Evolutionary conservation across 2,329 filamentous ascomycete genomes (phyloP), one percentile per base, ranked within the genome.

Genomic region (Coleophoma eucalyptorum): DNA sequence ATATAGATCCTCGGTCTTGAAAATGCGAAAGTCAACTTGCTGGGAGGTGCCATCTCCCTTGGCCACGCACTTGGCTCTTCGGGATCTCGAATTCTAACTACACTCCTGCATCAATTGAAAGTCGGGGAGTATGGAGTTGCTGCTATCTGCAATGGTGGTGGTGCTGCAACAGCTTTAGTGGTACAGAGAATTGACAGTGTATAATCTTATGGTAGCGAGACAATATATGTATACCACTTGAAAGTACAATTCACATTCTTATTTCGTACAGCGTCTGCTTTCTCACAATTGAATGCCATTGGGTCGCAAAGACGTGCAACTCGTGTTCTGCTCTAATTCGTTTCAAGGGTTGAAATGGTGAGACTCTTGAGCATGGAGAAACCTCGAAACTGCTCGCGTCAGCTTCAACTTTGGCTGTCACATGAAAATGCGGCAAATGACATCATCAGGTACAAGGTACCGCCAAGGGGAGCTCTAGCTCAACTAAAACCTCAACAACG

Each of bases 141-240:
- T 15, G 92, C 92, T 3, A 97, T 99, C 54, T 97, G 94, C 74
- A 99, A 99, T 64, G 94, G 94, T 43, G 94, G 94, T 40, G 94
- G 94, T 53, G 93, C 91, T 13, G 90, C 93, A 1, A 93, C 89
- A 10, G 94, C 92, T 0, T 79, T 97, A 65, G 90, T 97, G 45
- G 90, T 99, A 49, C 92, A 97, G 72, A 84, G 84, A 61, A 78
- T 93, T 59, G 86, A 87, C 57, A 59, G 56, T 55, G 60, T 63
- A 46, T 51, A 19, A 48, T 26, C 4, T 26, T 6, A 26, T 26
- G 26, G n/a, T 8, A 26, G 26, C 10, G 4, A 26, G 26, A 26
- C 26, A 26, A 8, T 26, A 26, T 26, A 26, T 26, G 26, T 26
- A 26, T 26, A 26, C 26, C 26, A 26, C 26, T 7, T 26, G 26